Evolutionary conservation across 176 grass and related monocot species (phyloP), one percentile per base, ranked within the genome.

Genomic region (Poa annua): DNA sequence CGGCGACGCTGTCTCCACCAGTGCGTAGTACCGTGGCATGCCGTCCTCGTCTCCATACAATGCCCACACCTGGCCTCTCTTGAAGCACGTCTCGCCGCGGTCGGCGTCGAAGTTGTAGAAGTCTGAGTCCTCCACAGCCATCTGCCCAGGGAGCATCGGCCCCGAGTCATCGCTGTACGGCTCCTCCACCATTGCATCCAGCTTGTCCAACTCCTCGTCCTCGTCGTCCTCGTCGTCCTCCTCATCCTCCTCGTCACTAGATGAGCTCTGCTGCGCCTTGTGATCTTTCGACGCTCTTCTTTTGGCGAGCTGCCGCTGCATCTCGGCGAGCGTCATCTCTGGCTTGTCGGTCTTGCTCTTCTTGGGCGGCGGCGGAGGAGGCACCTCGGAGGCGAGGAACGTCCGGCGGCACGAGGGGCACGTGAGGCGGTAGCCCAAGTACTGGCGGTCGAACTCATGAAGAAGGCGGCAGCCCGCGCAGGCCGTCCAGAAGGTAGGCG

Each of bases 31-130:
- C 12, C 92, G 92, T 0, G 96, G 92, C 96, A 98, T 95, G 48
- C 92, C 95, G 4, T 98, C 95, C 4, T 94, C 88, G 3, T 98
- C 95, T 5, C 88, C 95, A 2, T 98, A 98, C 79, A 98, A 84
- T 33, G 95, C 95, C 95, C 95, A 98, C 9, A 98, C 82, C 75
- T 95, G 95, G 57, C 92, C 92, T 89, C 71, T 98, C 84, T 85
- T 91, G 87, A 98, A 86, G 76, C 90, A 89, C 72, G 47, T 89
- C 78, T 98, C 95, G 12, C 72, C 26, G 5, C 95, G 84, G 80
- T 95, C 90, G 0, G 84, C 81, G 17, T 98, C 95, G 25, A 98
- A 98, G 60, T 98, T 83, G 79, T 98, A 95, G 75, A 98, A 98
- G 80, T 98, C 92, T 0, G 95, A 98, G 79, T 98, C 95, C 79